A percentile compares a stretch with the other conserved stretches of the same genome.
These are phyloP conservation scores for Micractinium sp. DNA, from an alignment of 139 green algal species.

Conservation along the genomic window DNA sequence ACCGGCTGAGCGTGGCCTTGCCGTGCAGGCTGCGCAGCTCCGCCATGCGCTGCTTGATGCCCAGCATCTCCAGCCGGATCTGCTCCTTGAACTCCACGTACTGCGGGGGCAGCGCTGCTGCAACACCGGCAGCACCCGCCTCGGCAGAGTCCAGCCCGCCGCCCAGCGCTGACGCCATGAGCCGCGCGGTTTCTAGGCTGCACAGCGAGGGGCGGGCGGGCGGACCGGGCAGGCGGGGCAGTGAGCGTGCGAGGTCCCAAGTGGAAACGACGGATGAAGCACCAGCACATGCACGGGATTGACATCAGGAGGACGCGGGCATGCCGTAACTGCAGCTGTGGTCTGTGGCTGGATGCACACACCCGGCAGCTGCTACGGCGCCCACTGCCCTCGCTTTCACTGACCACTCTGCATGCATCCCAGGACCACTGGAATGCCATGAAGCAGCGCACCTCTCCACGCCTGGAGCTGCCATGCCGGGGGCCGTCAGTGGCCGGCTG, in stretches of 20 bases:
- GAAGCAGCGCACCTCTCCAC: conserved; percentile 1
- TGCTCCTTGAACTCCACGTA: conserved; percentile 68
- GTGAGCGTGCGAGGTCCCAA: too few relatives aligned
- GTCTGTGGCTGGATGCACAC: too few relatives aligned
- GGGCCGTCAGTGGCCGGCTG: conserved; percentile 8
- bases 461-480: neutral
- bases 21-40: conserved; percentile 59
- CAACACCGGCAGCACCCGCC: conserved; percentile 27
- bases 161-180: conserved; percentile 61
- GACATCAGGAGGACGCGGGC: too few relatives aligned
- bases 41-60: conserved; percentile 66
- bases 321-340: too few relatives aligned
- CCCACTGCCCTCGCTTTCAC: too few relatives aligned
- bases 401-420: neutral
- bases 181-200: conserved; percentile 46
- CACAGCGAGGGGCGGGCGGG: neutral
- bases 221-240: too few relatives aligned
- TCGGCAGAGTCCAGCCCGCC: conserved; percentile 43
- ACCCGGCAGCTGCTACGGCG: too few relatives aligned
- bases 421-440: neutral
- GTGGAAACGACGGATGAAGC: neutral
- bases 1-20: conserved; percentile 56
- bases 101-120: conserved; percentile 36
- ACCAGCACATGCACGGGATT: neutral
- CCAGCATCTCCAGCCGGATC: conserved; percentile 59